Base-by-base conservation (phyloP, 805 yeast genomes). In the Saccharomyces kudriavzevii region DNA sequence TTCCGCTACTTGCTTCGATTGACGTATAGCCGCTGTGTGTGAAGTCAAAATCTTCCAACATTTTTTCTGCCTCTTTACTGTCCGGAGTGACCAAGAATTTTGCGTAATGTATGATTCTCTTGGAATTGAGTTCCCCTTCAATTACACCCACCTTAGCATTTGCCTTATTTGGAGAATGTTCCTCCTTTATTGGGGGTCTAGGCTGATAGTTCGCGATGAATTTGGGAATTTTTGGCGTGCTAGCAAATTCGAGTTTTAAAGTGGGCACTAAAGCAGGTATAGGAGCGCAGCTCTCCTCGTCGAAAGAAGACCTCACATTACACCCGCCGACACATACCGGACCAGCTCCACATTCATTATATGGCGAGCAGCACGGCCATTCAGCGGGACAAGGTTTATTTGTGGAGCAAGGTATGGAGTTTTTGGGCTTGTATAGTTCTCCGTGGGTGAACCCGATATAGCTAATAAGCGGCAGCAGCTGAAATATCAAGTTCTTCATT, bases 351-450 rank as follows among this genome's bases (percentile, higher is more conserved):
- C 96, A 89, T 27, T 74, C 76, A 40, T 97, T 97, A 61, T 82
- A 86, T 55, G 83, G 86, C n/a, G 89, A 83, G 67, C 98, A 91
- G 69, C 98, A 91, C 48, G 97, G 97, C 52, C 72, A 66, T 47
- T 76, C 77, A 60, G 80, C 78, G 0, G 98, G 97, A 70, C 98
- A 91, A 5, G 58, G 58, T 8, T 35, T 31, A 2, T 52, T 26
- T 8, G 45, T 50, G 2, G 64, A 60, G 49, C 73, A 70, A 2
- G 28, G 25, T 17, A 69, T 63, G 1, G 63, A 48, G 5, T 29
- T 52, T 3, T 51, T 52, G 2, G 71, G 69, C 46, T 64, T 63
- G 53, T 60, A 68, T 1, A 58, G 50, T 35, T 63, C 67, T 5
- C 57, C 58, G 17, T 17, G 11, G 1, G 43, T 43, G 31, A 17